Evolutionary conservation across 495 filamentous ascomycete species (phyloP).

Genomic region (Neurospora sp.): DNA sequence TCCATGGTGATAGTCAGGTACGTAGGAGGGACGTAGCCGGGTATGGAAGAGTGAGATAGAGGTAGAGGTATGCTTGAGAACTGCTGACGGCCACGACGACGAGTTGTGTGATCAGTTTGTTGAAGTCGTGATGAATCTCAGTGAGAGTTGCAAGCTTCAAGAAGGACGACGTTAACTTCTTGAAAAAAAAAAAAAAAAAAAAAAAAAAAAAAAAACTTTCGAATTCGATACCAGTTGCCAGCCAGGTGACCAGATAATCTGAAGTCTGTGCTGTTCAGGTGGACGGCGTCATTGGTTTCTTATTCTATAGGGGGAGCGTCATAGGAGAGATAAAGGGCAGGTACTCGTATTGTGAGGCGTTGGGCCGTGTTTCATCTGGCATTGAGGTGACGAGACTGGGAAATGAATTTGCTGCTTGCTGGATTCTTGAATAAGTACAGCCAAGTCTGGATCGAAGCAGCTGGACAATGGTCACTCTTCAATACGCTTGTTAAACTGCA

Average conservation of each 20-base stretch:
- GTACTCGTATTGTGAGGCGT: neutral
- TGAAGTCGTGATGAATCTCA: neutral
- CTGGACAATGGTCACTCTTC: neutral
- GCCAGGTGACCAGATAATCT: neutral
- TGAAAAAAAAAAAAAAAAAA: neutral
- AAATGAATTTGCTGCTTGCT: neutral
- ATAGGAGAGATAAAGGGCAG: neutral
- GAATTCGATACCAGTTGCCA: neutral
- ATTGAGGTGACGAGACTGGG: neutral
- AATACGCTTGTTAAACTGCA: neutral
- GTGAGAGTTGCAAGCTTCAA: neutral
- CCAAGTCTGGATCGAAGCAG: neutral
- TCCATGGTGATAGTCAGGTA: neutral
- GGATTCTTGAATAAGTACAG: neutral
- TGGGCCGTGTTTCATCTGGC: neutral
- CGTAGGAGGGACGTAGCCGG: neutral
- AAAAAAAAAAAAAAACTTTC: neutral
- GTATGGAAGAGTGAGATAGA: neutral
- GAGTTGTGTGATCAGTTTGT: neutral
- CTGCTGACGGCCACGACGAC: neutral
- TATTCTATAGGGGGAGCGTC: neutral
- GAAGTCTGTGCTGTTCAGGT: neutral
- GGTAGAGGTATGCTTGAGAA: neutral
- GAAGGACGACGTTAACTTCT: neutral
- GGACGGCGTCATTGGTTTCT: neutral